Percentiles rank a stretch among this genome's conserved stretches.
phyloP scores from a whole-genome alignment of 805 yeast genomes.

The Barnettozyma vustinii region DNA sequence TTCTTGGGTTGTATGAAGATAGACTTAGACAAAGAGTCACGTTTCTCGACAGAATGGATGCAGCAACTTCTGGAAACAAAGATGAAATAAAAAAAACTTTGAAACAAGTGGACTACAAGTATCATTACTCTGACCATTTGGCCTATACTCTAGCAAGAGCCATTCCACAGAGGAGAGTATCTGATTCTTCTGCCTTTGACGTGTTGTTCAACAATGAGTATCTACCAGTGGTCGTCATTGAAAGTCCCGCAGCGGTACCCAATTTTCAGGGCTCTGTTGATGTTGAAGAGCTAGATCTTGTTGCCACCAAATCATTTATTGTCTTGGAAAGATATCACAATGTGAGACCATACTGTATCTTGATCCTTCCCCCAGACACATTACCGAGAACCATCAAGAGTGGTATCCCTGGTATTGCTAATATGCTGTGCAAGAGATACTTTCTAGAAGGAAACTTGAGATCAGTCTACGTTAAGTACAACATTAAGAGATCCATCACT shows the following conservation, averaged over 20 bases:
- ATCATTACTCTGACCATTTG: slow-evolving; percentile 83
- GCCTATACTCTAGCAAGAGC: slow-evolving; percentile 78
- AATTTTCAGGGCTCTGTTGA: slow-evolving; percentile 27
- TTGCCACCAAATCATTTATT: slow-evolving; percentile 42
- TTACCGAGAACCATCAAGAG: slow-evolving; percentile 79
- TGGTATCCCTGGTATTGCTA: slow-evolving; percentile 90
- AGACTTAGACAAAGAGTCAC: slow-evolving; percentile 73
- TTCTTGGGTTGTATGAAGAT: slow-evolving; percentile 88
- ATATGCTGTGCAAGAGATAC: slow-evolving; percentile 72
- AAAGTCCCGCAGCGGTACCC: slow-evolving; percentile 51
- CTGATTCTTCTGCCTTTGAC: slow-evolving; percentile 91
- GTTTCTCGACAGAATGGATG: slow-evolving; percentile 46
- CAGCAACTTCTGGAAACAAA: not conserved
- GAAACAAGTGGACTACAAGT: slow-evolving; percentile 34
- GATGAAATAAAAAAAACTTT: slow-evolving; percentile 10
- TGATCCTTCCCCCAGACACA: slow-evolving; percentile 74
- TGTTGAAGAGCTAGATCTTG: slow-evolving; percentile 39
- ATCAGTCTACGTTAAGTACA: slow-evolving; percentile 80
- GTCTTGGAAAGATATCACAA: slow-evolving; percentile 54
- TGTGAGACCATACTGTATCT: slow-evolving; percentile 74
- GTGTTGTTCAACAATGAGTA: slow-evolving; percentile 67
- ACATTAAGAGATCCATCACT: slow-evolving; percentile 55
- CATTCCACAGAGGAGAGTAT: slow-evolving; percentile 58
- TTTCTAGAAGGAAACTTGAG: slow-evolving; percentile 74
- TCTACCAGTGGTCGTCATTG: slow-evolving; percentile 80